phyloP scores from a whole-genome alignment of 768 basidiomycete species.

The Suillus luteus region DNA sequence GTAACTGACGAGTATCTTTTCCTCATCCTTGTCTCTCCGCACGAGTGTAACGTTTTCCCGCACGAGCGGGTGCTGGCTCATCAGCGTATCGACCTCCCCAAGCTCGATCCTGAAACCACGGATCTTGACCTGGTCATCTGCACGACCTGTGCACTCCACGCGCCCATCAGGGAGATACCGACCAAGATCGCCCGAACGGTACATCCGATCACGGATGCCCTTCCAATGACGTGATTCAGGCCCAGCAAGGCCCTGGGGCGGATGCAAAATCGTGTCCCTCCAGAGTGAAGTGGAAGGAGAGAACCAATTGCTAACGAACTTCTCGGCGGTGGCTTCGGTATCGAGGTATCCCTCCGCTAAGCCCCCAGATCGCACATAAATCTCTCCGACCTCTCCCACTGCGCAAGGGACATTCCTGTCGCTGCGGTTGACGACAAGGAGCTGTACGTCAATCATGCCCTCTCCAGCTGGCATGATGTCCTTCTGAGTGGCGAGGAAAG shows the following conservation, averaged over 20 bases:
- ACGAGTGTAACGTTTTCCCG: constrained; percentile 99
- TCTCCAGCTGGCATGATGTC: constrained; percentile 97
- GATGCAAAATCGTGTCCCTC: constrained; percentile 73
- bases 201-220: constrained; percentile 96
- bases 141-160: constrained; percentile 96
- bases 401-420: constrained; percentile 87
- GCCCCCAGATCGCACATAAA: constrained; percentile 96
- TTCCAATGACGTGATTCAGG: constrained; percentile 87
- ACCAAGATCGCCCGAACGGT: constrained; percentile 94
- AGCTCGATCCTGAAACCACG: constrained; percentile 98
- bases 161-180: constrained; percentile 89
- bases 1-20: constrained; percentile 97
- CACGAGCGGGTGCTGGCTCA: constrained; percentile 89
- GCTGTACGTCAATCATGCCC: constrained; percentile 98
- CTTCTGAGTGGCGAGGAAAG: constrained; percentile 92
- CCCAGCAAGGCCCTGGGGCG: constrained; percentile 53
- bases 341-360: constrained; percentile 95
- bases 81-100: constrained; percentile 95
- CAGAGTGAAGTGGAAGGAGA: constrained; percentile 46
- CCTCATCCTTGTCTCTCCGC: constrained; percentile 96
- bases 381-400: constrained; percentile 96
- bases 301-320: constrained; percentile 97
- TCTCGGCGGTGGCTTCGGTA: constrained; percentile 76
- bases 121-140: constrained; percentile 99
- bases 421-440: constrained; percentile 90